Evolutionary conservation across 441 rosid genomes (phyloP), one percentile per base, ranked within the genome.

Genomic region (Viola pubescens): DNA sequence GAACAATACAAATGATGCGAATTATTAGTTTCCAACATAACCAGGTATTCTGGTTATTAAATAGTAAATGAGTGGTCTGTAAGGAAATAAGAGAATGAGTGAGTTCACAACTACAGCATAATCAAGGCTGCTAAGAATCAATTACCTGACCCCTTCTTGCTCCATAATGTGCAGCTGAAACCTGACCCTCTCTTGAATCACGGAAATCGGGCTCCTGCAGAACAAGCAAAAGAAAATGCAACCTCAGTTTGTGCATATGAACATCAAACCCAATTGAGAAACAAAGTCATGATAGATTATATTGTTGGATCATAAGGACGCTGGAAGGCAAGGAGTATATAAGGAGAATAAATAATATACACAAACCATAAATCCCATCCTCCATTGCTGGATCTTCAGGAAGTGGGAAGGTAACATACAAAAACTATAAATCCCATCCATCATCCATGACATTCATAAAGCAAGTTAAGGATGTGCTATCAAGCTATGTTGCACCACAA

Each of bases 181-280:
- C 70, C 49, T 67, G 75, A 43, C 73, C 69, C 58, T 85, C 88
- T 71, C 79, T 85, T 44, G 67, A 45, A 68, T 86, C 87, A 49
- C 72, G 74, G 61, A 78, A 74, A 58, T 73, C 84, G 16, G 77
- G 64, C 37, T 94, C 96, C 99, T 94, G 76, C 12, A 79, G 26
- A 19, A 19, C 26, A 19, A 19, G 48, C 40, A 53, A 69, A 56
- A 65, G 48, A 62, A 39, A 67, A 57, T 52, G 52, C 63, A 60
- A 60, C 42, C 50, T 16, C 8, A 49, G 38, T 4, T 49, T 19
- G 11, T 14, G 37, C 14, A 7, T 9, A 19, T 7, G 12, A 10
- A 43, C 1, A n/a, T 5, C 41, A 39, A 26, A 41, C 26, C 26
- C 26, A 19, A 19, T 19, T 19, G 26, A 19, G 26, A 19, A 19